phyloP scores from a whole-genome alignment of 2,329 filamentous ascomycete species.

The Venturia pyrina region DNA sequence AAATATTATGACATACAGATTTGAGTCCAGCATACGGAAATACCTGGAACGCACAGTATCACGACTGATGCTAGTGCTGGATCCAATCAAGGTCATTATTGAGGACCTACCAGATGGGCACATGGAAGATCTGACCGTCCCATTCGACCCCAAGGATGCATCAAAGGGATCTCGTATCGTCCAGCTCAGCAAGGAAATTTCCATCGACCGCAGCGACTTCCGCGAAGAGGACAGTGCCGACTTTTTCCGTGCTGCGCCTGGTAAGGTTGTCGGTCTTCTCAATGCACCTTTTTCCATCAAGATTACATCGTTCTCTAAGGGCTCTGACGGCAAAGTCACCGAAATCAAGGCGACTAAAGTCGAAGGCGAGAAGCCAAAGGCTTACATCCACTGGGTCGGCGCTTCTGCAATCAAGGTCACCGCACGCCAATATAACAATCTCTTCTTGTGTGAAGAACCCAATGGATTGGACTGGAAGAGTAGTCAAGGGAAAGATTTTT shows the following conservation, averaged over 20 bases:
- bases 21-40: slow-evolving; percentile 74
- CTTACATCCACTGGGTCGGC: slow-evolving; percentile 79
- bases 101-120: slow-evolving; percentile 66
- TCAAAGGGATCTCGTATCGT: slow-evolving; percentile 51
- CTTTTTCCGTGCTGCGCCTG: slow-evolving; percentile 69
- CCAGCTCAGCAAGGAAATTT: slow-evolving; percentile 66
- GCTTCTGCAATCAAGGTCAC: slow-evolving; percentile 44
- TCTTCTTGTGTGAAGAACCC: slow-evolving; percentile 84
- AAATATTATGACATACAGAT: slow-evolving; percentile 69
- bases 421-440: slow-evolving; percentile 65
- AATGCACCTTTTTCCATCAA: slow-evolving; percentile 61
- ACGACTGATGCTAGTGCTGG: slow-evolving; percentile 78
- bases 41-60: slow-evolving; percentile 86
- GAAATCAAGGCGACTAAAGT: slow-evolving; percentile 57
- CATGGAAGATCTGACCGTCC: slow-evolving; percentile 53
- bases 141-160: slow-evolving; percentile 75
- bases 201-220: slow-evolving; percentile 76
- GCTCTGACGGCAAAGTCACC: slow-evolving; percentile 53
- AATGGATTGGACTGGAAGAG: slow-evolving; percentile 55
- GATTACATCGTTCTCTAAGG: slow-evolving; percentile 58
- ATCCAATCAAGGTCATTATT: slow-evolving; percentile 74
- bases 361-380: slow-evolving; percentile 57
- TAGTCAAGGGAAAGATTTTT: slow-evolving; percentile 48
- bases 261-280: slow-evolving; percentile 63
- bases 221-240: slow-evolving; percentile 60